Base-by-base conservation (phyloP, 441 rosid species). In the Caryocar brasiliense region DNA sequence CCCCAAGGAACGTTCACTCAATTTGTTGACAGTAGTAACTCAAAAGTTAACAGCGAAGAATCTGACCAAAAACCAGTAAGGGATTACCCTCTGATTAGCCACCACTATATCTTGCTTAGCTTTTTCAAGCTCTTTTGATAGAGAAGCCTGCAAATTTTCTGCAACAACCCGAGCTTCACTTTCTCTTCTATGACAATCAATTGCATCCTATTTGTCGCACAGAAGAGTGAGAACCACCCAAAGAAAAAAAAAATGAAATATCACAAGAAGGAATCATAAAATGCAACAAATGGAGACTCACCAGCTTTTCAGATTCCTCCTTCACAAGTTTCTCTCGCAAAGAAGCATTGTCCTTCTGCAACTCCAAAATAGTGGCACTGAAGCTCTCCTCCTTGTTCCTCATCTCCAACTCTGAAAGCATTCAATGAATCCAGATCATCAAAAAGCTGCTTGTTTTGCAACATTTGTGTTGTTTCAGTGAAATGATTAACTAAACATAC, bases 261-360 rank as follows among this genome's bases (percentile, higher is more conserved):
- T 14, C 22, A 9, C 11, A 7, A 25, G 33, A 47, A 33, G 40
- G 46, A 18, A 32, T 29, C 12, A 43, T 20, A 33, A 13, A 21
- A 25, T 20, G 3, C 6, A 52, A n/a, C 5, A 15, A 24, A n/a
- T 7, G 40, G 19, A 17, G 40, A 34, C 72, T 64, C 70, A 92
- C 99, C 74, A 67, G 26, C 44, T 89, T 93, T 43, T 70, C 85
- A 15, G 75, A 57, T 70, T 79, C 85, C 70, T 84, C 99, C 56
- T 72, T 82, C 6, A 70, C 59, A 6, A 84, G 62, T 62, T 58
- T 78, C 61, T 79, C 80, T 28, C 67, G 76, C 34, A 93, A 65
- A 51, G 71, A 64, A 24, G 54, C 65, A 58, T 61, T 79, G 11
- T 67, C 74, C 38, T 66, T 71, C 56, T 68, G 75, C 73, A 86